Base-by-base conservation (phyloP, 2,329 filamentous ascomycete species). In the Aureobasidium sp. region DNA sequence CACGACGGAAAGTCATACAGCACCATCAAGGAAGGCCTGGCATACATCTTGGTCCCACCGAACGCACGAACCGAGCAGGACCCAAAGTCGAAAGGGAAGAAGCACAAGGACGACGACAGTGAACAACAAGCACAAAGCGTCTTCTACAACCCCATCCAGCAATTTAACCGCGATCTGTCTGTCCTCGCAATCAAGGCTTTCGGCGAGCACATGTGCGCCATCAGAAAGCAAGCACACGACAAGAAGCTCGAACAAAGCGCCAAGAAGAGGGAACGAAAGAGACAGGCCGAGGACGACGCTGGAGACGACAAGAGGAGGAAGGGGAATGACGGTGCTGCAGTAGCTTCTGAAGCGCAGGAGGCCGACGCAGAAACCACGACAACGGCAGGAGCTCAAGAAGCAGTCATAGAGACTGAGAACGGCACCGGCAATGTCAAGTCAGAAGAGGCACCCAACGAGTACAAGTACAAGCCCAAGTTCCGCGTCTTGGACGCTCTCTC, bases 81-180 rank as follows among this genome's bases (percentile, higher is more conserved):
- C 74, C 74, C 76, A 0, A 76, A 78, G 64, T 24, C 53, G 0
- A 57, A 57, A 33, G 31, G 31, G 27, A 57, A 45, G 40, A 72
- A 75, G 27, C 76, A 77, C 49, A 72, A 76, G 63, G 67, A 74
- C 31, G 74, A 74, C 62, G 71, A 79, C 62, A 82, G 84, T 69
- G 78, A 82, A 63, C 82, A 86, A 67, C 80, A 85, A 42, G 83
- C 86, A 67, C 88, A 93, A 69, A 79, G 81, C 37, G 95, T 99
- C 61, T 99, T 99, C 72, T 99, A 99, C 81, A 99, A 99, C 69
- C 93, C 94, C 0, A 97, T 99, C 60, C 94, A 99, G 73, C 94
- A 99, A 72, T 99, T 97, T 80, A 99, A 99, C 75, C 88, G 95
- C 50, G 94, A 99, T 72, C 76, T 99, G 66, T 97, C 91, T 64